Evolutionary conservation across 257 asterid genomes (phyloP).

Genomic region (Nicotiana sylvestris): DNA sequence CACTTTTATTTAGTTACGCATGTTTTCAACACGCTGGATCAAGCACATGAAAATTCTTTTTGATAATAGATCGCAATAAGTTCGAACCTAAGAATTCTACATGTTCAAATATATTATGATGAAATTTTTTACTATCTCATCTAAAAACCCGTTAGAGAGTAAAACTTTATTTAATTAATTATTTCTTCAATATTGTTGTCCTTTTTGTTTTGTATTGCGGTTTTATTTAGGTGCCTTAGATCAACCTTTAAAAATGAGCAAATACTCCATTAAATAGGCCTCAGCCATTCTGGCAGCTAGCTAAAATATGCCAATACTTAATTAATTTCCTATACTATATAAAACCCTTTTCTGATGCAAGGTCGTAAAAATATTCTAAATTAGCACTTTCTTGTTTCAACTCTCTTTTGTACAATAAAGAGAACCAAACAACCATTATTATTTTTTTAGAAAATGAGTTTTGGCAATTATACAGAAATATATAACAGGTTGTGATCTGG

Average conservation of each 20-base stretch:
- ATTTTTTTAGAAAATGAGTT: background rate
- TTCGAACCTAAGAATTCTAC: no score
- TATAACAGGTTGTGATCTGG: background rate
- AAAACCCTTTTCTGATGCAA: background rate
- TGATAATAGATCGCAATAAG: no score
- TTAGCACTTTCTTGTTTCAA: background rate
- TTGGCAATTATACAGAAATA: background rate
- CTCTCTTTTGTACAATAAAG: background rate
- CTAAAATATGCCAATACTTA: no score
- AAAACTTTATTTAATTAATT: no score
- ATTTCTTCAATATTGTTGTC: background rate
- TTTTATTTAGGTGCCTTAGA: background rate
- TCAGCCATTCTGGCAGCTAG: no score
- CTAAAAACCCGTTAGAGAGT: no score
- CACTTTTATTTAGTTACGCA: no score
- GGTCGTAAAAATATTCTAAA: background rate
- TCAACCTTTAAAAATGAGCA: background rate
- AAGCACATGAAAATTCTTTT: no score
- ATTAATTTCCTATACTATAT: background rate
- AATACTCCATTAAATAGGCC: background rate
- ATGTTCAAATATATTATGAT: background rate
- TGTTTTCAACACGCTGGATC: no score
- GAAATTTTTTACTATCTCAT: background rate
- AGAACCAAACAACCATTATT: background rate
- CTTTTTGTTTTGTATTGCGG: background rate